Evolutionary conservation across 1,139 yeast genomes (phyloP), one percentile per base, ranked within the genome.

Genomic region (Yamadazyma diospyri): DNA sequence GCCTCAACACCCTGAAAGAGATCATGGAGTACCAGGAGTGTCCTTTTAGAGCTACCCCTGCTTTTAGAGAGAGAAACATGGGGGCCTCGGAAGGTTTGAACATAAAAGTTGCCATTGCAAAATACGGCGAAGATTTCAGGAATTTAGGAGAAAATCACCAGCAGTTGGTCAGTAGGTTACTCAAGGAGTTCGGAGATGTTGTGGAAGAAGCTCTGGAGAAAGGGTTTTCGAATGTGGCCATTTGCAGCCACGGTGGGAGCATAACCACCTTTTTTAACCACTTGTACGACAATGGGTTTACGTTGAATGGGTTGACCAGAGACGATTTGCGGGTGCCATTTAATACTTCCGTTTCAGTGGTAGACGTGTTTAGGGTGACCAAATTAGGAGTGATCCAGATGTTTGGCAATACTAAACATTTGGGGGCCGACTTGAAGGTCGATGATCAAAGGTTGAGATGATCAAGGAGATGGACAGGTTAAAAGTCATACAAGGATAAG

Each of bases 201-300:
- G 50, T 78, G 3, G 59, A 59, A 6, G 57, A 58, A 11, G 62
- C 76, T 7, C 41, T 48, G 2, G 48, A 47, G 1, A 49, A 59
- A 3, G 55, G 55, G 13, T 54, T 63, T 39, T 53, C 57, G 29
- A 82, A 81, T 39, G 69, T 83, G 1, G 63, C 80, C 17, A 41
- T 87, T 16, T 79, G 92, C 36, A 78, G 92, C 9, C 97, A 88
- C 51, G 97, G 97, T 13, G 95, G 96, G 5, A 86, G 86, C 1
- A 78, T 88, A 21, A 72, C 86, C 33, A 72, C 78, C 29, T 69
- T 81, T 29, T 50, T 74, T 32, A 71, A 75, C 34, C 64, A 72
- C 40, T 53, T 75, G 24, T 61, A 72, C 37, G 45, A 48, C 3
- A 66, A 62, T 17, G 53, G 57, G 5, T 76, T 61, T 43, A 40